Evolutionary conservation across 768 basidiomycete genomes (phyloP), one percentile per base, ranked within the genome.

Genomic region (Jaapia argillacea): DNA sequence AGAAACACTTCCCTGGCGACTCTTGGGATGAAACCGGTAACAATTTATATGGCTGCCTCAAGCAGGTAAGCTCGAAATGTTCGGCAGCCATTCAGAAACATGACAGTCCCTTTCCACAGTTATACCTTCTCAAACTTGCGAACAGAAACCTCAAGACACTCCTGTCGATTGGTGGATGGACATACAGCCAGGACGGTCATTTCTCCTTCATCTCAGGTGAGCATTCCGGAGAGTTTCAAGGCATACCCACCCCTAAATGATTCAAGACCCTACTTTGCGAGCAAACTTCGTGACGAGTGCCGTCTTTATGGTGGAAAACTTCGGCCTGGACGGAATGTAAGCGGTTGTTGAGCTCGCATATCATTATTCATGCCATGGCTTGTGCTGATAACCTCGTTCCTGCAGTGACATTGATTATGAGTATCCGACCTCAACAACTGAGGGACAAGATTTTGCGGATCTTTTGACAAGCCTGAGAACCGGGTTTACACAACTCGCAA

Each of bases 41-140:
- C 58, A 88, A 89, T 52, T 62, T 89, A 4, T 91, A 87, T 48
- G 86, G 85, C 0, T 80, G 78, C 58, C 61, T 91, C 53, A 89
- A 89, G 64, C 87, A 89, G 56, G 68, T 84, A 24, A 65, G 50
- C 28, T 7, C 36, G 23, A 37, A 14, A 14, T 18, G 14, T 25
- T n/a, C 18, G 4, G 18, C 41, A 18, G 21, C 18, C 39, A 12
- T 45, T 18, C 20, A 5, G 1, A 16, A 10, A 13, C 28, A 12
- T 25, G 24, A 10, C 21, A 16, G n/a, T 21, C 5, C 10, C 28
- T 21, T 16, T 36, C 40, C 12, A 16, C 56, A 63, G 60, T 51
- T 74, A 38, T 71, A 69, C 54, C 65, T 82, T 36, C 52, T 82
- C 46, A 85, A 85, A 58, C 56, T 82, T 28, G 57, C 72, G 35